Percentiles rank a stretch among this genome's conserved stretches.
Conservation (phyloP, 805 yeast species). For the Starmerella lactis-condensi region DNA sequence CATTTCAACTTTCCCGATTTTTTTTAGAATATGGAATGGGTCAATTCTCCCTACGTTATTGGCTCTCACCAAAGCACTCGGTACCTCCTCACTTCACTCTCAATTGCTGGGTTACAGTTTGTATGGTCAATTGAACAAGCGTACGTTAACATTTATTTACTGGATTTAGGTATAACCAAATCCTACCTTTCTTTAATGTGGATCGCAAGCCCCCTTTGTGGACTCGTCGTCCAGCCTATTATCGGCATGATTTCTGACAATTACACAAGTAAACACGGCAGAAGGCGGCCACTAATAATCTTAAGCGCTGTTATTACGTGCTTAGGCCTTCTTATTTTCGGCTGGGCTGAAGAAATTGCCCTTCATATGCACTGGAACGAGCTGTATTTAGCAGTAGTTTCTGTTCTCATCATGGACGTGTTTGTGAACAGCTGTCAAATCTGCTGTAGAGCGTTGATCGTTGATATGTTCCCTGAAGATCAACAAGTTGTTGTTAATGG, state of each 20-base stretch:
- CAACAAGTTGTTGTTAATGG: constrained; percentile 46
- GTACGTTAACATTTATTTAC: constrained; percentile 41
- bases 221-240: constrained; percentile 45
- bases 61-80: constrained; percentile 10
- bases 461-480: constrained; percentile 38
- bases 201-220: constrained; percentile 52
- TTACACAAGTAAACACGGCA: constrained; percentile 25
- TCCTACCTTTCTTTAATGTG: constrained; percentile 38
- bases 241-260: constrained; percentile 40
- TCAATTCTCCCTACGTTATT: constrained; percentile 12
- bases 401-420: constrained; percentile 39
- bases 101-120: constrained; percentile 40
- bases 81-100: constrained; percentile 17
- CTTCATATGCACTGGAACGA: constrained; percentile 23
- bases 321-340: constrained; percentile 27
- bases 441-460: constrained; percentile 40
- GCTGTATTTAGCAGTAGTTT: constrained; percentile 18
- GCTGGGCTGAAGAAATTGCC: constrained; percentile 27
- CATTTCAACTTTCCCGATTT: too few species aligned
- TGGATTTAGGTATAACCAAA: constrained; percentile 45
- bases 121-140: constrained; percentile 52
- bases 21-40: constrained; percentile 15
- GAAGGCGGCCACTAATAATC: constrained; percentile 39
- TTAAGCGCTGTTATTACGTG: constrained; percentile 35
- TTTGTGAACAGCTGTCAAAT: constrained; percentile 44